Evolutionary conservation across 768 basidiomycete species (phyloP).

Genomic region (Mycena pura): DNA sequence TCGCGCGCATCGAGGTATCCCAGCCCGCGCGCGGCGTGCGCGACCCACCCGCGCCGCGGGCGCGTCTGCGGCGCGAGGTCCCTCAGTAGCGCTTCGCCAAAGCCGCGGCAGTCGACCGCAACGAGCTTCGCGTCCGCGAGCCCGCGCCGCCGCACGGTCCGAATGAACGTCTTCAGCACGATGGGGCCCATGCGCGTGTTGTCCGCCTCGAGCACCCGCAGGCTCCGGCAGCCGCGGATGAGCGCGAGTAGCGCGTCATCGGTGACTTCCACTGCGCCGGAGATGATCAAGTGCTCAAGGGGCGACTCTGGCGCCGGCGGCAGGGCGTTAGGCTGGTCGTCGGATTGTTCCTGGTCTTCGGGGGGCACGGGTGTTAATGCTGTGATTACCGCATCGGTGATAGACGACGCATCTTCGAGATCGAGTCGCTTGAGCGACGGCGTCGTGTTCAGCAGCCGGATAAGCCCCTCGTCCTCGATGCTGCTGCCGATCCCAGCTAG

Average conservation of each 20-base stretch:
- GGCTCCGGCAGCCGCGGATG: conserved; percentile 64
- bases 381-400: conserved; percentile 75
- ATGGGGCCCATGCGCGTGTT: conserved; percentile 72
- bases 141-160: conserved; percentile 54
- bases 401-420: conserved; percentile 80
- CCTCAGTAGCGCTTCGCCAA: conserved; percentile 66
- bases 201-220: conserved; percentile 79
- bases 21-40: conserved; percentile 74
- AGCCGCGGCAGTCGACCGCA: conserved; percentile 77
- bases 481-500: conserved; percentile 76
- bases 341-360: conserved; percentile 16
- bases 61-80: conserved; percentile 66
- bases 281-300: conserved; percentile 76
- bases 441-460: conserved; percentile 71
- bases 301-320: conserved; percentile 63
- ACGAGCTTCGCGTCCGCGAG: conserved; percentile 61
- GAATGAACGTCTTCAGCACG: conserved; percentile 74
- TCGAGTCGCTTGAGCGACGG: conserved; percentile 79
- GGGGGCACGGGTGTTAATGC: conserved; percentile 59
- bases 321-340: conserved; percentile 20
- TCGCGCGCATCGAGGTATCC: conserved; percentile 76
- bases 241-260: conserved; percentile 70
- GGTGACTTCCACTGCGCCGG: conserved; percentile 67
- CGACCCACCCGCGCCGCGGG: conserved; percentile 75
- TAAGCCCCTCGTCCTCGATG: conserved; percentile 75